Percentiles rank a stretch among this genome's conserved stretches.
Evolutionary conservation across 495 filamentous ascomycete species (phyloP).

Genomic region (Margaritispora aquatica): DNA sequence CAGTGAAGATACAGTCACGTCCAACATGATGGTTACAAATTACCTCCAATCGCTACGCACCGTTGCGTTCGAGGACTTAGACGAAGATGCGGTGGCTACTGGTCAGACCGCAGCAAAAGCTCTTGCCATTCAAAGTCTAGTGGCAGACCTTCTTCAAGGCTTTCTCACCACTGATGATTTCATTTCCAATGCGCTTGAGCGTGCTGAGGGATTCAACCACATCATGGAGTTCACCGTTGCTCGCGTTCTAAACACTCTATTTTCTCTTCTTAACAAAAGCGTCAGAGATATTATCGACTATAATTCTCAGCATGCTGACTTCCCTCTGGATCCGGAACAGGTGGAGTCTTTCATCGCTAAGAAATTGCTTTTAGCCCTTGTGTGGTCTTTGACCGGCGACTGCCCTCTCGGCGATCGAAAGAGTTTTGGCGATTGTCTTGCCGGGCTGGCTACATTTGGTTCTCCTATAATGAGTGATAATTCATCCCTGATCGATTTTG

Average conservation of each 20-base stretch:
- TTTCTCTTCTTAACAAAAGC: constrained; percentile 89
- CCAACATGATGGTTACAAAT: constrained; percentile 86
- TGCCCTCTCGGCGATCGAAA: constrained; percentile 87
- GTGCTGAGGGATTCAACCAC: constrained; percentile 75
- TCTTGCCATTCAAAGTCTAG: constrained; percentile 65
- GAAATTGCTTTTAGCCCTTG: constrained; percentile 82
- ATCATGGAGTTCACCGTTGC: constrained; percentile 97
- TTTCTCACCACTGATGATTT: constrained; percentile 73
- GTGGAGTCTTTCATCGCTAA: constrained; percentile 85
- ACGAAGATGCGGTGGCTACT: constrained; percentile 79
- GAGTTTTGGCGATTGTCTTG: constrained; percentile 75
- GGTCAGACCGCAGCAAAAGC: constrained; percentile 74
- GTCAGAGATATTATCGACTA: constrained; percentile 92
- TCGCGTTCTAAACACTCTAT: constrained; percentile 85
- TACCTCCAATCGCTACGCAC: constrained; percentile 79
- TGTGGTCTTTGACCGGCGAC: constrained; percentile 94
- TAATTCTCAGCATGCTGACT: constrained; percentile 88
- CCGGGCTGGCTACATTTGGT: constrained; percentile 74
- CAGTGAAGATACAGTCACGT: constrained; percentile 91
- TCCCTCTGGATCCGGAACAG: constrained; percentile 82
- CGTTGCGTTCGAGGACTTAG: constrained; percentile 84
- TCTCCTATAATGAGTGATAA: constrained; percentile 68
- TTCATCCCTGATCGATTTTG: constrained; percentile 88
- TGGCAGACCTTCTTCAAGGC: constrained; percentile 69
- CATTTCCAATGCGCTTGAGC: constrained; percentile 64